phyloP scores from a whole-genome alignment of 495 filamentous ascomycete species.

The Penicillium manginii region DNA sequence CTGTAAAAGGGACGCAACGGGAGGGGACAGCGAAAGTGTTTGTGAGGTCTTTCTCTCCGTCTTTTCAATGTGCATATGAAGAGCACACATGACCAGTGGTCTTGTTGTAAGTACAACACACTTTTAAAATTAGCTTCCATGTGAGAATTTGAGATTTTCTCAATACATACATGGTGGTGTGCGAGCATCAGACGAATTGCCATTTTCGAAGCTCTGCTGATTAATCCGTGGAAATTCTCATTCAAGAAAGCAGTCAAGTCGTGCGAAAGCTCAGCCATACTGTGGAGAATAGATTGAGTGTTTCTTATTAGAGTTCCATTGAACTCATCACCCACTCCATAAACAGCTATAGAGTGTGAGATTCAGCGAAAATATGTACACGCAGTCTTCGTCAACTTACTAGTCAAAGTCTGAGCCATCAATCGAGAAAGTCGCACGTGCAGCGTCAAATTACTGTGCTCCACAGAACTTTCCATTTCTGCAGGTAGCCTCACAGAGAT shows the following conservation, averaged over 20 bases:
- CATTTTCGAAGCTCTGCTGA: slow-evolving; percentile 35
- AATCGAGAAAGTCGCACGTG: slow-evolving; percentile 35
- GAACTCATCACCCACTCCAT: slow-evolving; percentile 31
- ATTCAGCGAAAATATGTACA: neutral
- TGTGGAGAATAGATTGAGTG: slow-evolving; percentile 34
- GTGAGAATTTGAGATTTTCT: neutral
- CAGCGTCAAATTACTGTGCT: slow-evolving; percentile 33
- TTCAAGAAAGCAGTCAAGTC: slow-evolving; percentile 33
- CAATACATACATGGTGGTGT: slow-evolving; percentile 34
- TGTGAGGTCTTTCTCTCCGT: slow-evolving; percentile 26
- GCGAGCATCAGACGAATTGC: slow-evolving; percentile 36
- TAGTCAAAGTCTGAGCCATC: slow-evolving; percentile 34
- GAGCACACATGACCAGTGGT: slow-evolving; percentile 38
- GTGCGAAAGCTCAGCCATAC: slow-evolving; percentile 32
- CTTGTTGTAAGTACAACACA: slow-evolving; percentile 37
- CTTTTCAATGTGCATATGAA: slow-evolving; percentile 36
- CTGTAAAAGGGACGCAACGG: slow-evolving; percentile 35
- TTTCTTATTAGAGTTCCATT: slow-evolving; percentile 31
- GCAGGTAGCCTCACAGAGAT: slow-evolving; percentile 40
- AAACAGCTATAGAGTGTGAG: slow-evolving; percentile 25
- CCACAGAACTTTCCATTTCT: slow-evolving; percentile 28
- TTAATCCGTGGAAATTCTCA: slow-evolving; percentile 33
- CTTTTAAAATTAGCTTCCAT: slow-evolving; percentile 17
- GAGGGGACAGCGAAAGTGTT: slow-evolving; percentile 22
- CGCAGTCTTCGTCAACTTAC: slow-evolving; percentile 13